These are phyloP conservation scores for Aspergillus sojae DNA, from an alignment of 2,329 filamentous ascomycete genomes.

Conservation along the genomic window DNA sequence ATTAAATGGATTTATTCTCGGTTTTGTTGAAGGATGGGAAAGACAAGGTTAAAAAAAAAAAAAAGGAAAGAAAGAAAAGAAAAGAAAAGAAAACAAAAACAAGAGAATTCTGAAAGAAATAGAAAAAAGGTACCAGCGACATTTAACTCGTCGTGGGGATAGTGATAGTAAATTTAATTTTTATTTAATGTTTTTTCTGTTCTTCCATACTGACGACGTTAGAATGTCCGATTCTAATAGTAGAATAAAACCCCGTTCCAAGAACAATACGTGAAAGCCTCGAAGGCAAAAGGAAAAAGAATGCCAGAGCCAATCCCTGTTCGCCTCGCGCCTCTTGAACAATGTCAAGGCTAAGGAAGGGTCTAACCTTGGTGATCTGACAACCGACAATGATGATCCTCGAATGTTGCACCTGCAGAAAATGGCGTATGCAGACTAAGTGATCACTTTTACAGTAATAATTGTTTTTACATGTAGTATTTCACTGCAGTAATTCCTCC, in stretches of 20 bases:
- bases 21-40: background rate
- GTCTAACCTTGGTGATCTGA: slow-evolving; percentile 8
- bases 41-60: background rate
- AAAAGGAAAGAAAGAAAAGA: too few species aligned
- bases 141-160: background rate
- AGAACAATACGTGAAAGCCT: slow-evolving; percentile 4
- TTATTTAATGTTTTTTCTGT: background rate
- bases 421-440: slow-evolving; percentile 23
- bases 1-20: background rate
- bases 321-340: background rate
- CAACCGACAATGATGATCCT: slow-evolving; percentile 9
- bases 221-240: background rate
- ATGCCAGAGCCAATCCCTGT: slow-evolving; percentile 5
- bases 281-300: slow-evolving; percentile 1
- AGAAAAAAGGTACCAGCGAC: background rate
- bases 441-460: slow-evolving; percentile 1
- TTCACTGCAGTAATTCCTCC: background rate
- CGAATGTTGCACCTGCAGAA: slow-evolving; percentile 27
- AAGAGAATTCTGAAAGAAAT: background rate
- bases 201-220: background rate
- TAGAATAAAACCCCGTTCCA: background rate
- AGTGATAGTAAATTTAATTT: background rate
- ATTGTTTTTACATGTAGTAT: background rate
- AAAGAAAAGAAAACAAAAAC: too few species aligned
- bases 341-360: slow-evolving; percentile 4